Conservation (phyloP, 2,329 filamentous ascomycete species). For the Pleurostoma richardsiae region DNA sequence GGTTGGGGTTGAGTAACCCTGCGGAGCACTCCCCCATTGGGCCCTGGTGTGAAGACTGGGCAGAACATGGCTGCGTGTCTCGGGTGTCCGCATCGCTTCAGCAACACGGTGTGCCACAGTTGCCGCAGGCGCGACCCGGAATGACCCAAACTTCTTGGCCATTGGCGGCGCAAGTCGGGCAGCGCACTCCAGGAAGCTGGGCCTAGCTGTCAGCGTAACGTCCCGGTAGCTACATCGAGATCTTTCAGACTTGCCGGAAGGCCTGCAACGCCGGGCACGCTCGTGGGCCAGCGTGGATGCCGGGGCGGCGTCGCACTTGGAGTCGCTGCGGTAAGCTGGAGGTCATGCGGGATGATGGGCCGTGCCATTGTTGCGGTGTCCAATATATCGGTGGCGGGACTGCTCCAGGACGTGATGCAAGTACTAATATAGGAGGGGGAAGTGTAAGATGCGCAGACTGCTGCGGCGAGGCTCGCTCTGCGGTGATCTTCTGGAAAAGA, state of each 20-base stretch:
- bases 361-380: constrained; percentile 5
- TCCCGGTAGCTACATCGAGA: too few relatives aligned
- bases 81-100: constrained; percentile 7
- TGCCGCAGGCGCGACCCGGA: constrained; percentile 44
- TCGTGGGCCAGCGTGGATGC: background rate
- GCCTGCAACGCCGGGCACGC: too few relatives aligned
- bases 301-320: background rate
- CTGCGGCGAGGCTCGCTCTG: too few relatives aligned
- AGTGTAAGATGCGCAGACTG: background rate
- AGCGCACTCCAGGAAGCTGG: constrained; percentile 44
- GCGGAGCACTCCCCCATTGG: too few relatives aligned
- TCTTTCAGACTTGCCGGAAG: too few relatives aligned
- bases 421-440: background rate
- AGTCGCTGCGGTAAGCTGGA: constrained; percentile 1
- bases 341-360: constrained; percentile 7
- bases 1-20: too few relatives aligned
- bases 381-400: background rate
- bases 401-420: background rate
- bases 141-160: constrained; percentile 53
- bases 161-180: constrained; percentile 42
- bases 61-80: background rate
- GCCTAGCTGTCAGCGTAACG: background rate
- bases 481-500: too few relatives aligned
- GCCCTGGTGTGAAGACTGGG: too few relatives aligned
- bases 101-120: constrained; percentile 41